Evolutionary conservation across 768 basidiomycete genomes (phyloP).

Genomic region (Hortiboletus campestris): DNA sequence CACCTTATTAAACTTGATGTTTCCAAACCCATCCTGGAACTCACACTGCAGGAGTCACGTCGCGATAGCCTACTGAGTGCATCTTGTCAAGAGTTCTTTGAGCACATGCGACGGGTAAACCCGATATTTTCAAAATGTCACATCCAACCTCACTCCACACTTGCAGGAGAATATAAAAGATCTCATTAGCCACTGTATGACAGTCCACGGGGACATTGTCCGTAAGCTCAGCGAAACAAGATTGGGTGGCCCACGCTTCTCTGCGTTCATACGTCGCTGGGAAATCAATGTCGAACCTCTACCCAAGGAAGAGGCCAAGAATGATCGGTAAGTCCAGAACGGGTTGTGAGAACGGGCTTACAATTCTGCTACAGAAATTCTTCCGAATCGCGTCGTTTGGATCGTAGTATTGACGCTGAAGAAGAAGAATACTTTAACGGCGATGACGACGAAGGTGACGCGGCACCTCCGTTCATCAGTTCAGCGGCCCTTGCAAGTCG

Average conservation of each 20-base stretch:
- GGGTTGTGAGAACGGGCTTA: not conserved
- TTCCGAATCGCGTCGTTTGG: conserved; percentile 40
- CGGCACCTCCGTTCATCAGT: conserved; percentile 32
- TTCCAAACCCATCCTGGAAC: conserved; percentile 76
- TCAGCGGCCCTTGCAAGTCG: conserved; percentile 27
- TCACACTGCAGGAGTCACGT: conserved; percentile 78
- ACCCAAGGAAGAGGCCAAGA: conserved; percentile 49
- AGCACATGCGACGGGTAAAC: conserved; percentile 81
- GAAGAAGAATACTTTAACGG: conserved; percentile 95
- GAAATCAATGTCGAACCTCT: conserved; percentile 90
- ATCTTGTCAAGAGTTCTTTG: conserved; percentile 95
- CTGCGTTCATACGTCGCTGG: conserved; percentile 72
- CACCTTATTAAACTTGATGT: conserved; percentile 85
- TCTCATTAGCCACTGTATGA: conserved; percentile 81
- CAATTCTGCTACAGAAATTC: conserved; percentile 34
- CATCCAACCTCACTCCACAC: conserved; percentile 2
- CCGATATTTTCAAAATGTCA: not conserved
- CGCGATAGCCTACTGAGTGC: conserved; percentile 92
- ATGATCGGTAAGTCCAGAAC: conserved; percentile 46
- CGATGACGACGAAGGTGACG: conserved; percentile 75
- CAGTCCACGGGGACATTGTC: conserved; percentile 63
- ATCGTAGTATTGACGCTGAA: conserved; percentile 60
- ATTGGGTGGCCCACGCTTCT: conserved; percentile 66
- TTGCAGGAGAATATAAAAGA: conserved; percentile 84
- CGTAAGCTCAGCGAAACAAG: conserved; percentile 59